Percentiles rank a stretch among this genome's conserved stretches.
Evolutionary conservation across 768 basidiomycete genomes (phyloP).

Genomic region (Gautieria morchelliformis): DNA sequence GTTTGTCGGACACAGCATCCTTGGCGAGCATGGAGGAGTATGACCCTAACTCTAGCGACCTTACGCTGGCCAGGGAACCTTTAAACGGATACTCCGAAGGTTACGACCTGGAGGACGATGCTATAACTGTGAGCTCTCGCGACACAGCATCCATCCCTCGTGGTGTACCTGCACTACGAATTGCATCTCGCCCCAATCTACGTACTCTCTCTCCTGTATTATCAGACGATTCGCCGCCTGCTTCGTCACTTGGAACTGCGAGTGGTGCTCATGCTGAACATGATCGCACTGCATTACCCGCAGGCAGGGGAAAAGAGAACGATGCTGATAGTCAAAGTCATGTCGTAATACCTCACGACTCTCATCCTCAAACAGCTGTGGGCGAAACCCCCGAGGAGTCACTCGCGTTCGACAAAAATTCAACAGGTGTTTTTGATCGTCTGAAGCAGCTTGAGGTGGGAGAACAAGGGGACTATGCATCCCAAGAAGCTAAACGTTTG

Average conservation of each 20-base stretch:
- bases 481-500: constrained; percentile 3
- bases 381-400: background rate
- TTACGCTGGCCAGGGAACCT: constrained; percentile 34
- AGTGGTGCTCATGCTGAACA: background rate
- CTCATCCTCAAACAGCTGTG: background rate
- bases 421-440: constrained; percentile 42
- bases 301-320: background rate
- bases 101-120: constrained; percentile 55
- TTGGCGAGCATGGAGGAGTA: constrained; percentile 70
- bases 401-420: constrained; percentile 27
- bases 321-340: background rate
- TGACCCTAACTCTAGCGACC: constrained; percentile 45
- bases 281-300: background rate
- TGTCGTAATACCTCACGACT: background rate
- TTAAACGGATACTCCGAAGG: constrained; percentile 13
- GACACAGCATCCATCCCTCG: constrained; percentile 31
- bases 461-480: background rate
- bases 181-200: background rate
- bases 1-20: constrained; percentile 82
- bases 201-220: constrained; percentile 3
- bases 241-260: background rate
- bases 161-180: background rate
- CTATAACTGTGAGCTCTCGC: constrained; percentile 65
- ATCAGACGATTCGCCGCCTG: background rate
- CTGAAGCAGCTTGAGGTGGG: constrained; percentile 40